These are phyloP conservation scores for Colletotrichum simmondsii DNA, from an alignment of 2,329 filamentous ascomycete species.

Conservation along the genomic window DNA sequence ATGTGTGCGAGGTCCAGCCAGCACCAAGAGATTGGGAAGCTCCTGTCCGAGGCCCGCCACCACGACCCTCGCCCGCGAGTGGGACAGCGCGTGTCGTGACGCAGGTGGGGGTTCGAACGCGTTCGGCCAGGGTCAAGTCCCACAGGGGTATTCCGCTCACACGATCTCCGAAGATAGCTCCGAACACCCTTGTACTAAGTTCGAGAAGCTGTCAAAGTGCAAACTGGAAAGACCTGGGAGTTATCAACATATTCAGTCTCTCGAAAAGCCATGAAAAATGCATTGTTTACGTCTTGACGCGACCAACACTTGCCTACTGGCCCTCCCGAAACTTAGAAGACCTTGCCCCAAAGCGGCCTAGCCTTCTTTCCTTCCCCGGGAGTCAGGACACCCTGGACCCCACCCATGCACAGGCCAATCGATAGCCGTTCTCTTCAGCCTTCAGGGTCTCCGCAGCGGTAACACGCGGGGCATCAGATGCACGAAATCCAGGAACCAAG, in stretches of 20 bases:
- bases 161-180: constrained; percentile 32
- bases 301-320: background rate
- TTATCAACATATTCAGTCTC: background rate
- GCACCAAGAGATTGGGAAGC: constrained; percentile 17
- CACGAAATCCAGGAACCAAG: constrained; percentile 14
- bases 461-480: constrained; percentile 16
- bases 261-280: background rate
- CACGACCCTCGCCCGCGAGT: constrained; percentile 10
- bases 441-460: constrained; percentile 6
- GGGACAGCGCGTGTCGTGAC: constrained; percentile 28
- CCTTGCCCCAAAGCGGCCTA: background rate
- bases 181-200: background rate
- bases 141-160: constrained; percentile 14
- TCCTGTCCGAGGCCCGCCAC: constrained; percentile 16
- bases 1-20: constrained; percentile 5
- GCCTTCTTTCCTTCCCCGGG: background rate
- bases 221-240: background rate
- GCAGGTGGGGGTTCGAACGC: constrained; percentile 27
- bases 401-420: constrained; percentile 10
- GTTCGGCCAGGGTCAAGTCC: constrained; percentile 3
- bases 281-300: background rate
- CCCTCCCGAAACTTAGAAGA: background rate
- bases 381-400: background rate
- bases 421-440: background rate
- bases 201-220: no score